phyloP scores from a whole-genome alignment of 257 asterid species.

The Solanum acaule region DNA sequence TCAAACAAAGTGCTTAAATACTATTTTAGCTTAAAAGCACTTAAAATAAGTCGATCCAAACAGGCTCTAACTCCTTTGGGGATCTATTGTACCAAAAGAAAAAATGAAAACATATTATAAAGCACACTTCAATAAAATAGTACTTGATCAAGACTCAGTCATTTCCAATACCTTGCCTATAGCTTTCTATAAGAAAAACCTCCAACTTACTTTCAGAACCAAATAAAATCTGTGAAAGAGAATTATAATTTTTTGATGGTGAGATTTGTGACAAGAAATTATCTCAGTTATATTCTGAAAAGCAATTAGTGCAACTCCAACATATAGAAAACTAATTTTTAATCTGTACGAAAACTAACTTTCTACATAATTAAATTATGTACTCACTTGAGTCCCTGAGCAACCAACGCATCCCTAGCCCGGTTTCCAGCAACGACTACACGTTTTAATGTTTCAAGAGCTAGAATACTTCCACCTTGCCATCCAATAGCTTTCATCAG shows the following conservation, averaged over 20 bases:
- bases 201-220: not conserved
- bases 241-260: not conserved
- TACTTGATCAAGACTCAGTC: not conserved
- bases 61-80: not conserved
- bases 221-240: not conserved
- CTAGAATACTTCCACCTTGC: slow-evolving; percentile 99
- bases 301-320: not conserved
- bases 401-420: slow-evolving; percentile 97
- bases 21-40: not conserved
- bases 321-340: not conserved
- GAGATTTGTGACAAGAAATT: not conserved
- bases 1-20: not conserved
- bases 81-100: not conserved
- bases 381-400: slow-evolving; percentile 94
- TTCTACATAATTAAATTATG: not conserved
- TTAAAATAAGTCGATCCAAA: not conserved
- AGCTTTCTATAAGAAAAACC: not conserved
- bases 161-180: not conserved
- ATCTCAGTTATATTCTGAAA: not conserved
- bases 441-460: slow-evolving; percentile 96
- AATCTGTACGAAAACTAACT: not conserved
- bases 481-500: slow-evolving; percentile 98
- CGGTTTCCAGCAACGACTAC: slow-evolving; percentile 95
- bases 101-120: not conserved
- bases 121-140: not conserved